Base-by-base conservation (phyloP, 2,329 filamentous ascomycete species). In the Exophiala oligosperma region DNA sequence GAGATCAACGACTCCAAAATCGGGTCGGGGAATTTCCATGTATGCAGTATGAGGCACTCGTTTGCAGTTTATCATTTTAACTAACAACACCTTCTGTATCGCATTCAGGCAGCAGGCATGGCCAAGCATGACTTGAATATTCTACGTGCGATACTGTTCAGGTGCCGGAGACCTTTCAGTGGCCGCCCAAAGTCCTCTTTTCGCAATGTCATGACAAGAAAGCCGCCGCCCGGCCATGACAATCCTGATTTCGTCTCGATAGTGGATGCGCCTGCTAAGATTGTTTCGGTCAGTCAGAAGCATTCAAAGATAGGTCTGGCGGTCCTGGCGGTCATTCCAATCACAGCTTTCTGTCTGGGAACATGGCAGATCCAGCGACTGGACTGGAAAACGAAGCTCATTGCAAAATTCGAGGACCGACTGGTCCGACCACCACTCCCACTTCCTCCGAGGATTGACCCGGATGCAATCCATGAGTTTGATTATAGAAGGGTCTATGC, bases 291-390 rank as follows among this genome's bases (percentile, higher is more conserved):
- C 1, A 86, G 89, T 50, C 82, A 84, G 66, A 84, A 81, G 59
- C 92, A 97, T 78, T 60, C 49, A 14, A 64, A 62, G 32, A 24
- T 61, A 4, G 62, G 66, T 1, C 47, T 60, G 41, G 60, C 60
- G 8, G 23, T 65, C 7, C 62, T 67, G 80, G 90, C 91, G 41
- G 76, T 96, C 52, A 97, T 99, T 68, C 94, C 94, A 49, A 76
- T 96, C 60, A 97, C 92, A 1, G 91, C 94, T 9, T 96, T 99
- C 74, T 79, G 81, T 54, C 86, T 99, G 14, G 94, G 94, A 29
- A 91, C 91, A 63, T 99, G 94, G 94, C 94, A 99, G 73, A 90
- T 99, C 54, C 86, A 96, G 73, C 89, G 94, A 9, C 84, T 99
- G 1, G 85, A 87, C 58, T 96, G 93, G 92, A 99, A 99, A 74